A percentile compares a stretch with the other conserved stretches of the same genome.
Conservation (phyloP, 352 stramenopile species). For the Globisporangium takayamanum region DNA sequence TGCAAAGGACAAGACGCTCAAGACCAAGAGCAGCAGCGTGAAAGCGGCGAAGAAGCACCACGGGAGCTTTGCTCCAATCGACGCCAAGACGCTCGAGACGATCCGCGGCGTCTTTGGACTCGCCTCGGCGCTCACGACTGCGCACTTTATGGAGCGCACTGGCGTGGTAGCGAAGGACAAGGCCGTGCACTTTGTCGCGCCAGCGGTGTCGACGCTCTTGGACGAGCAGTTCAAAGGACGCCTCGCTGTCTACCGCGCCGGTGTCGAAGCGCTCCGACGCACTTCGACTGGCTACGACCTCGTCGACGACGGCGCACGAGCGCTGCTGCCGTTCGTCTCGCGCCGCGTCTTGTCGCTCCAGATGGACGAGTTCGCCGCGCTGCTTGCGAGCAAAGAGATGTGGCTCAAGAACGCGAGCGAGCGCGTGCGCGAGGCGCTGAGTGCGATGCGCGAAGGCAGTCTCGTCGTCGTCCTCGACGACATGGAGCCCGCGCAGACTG, state of each 20-base stretch:
- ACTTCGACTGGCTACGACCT: conserved; percentile 35
- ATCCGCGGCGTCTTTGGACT: conserved; percentile 46
- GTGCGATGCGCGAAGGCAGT: conserved; percentile 50
- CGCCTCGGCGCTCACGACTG: conserved; percentile 14
- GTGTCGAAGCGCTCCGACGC: conserved; percentile 40
- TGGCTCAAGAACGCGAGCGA: conserved; percentile 75
- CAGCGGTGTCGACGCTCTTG: conserved; percentile 41
- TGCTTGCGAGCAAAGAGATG: conserved; percentile 61
- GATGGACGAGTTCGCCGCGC: conserved; percentile 55
- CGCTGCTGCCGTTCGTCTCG: conserved; percentile 42
- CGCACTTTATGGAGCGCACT: conserved; percentile 50
- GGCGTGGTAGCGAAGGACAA: conserved; percentile 67
- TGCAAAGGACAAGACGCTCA: conserved; percentile 46
- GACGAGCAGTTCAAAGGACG: conserved; percentile 29
- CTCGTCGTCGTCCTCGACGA: conserved; percentile 69
- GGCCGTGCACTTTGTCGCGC: conserved; percentile 60
- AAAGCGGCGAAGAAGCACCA: conserved; percentile 46
- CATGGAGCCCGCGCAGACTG: conserved; percentile 73
- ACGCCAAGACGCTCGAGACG: conserved; percentile 25
- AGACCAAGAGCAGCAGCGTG: conserved; percentile 8
- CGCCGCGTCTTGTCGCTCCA: conserved; percentile 47
- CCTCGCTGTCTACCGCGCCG: conserved; percentile 56
- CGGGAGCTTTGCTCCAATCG: conserved; percentile 46
- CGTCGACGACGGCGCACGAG: conserved; percentile 58
- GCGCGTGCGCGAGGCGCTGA: conserved; percentile 36